Evolutionary conservation across 345 rosid genomes (phyloP), one percentile per base, ranked within the genome.

Genomic region (Gossypium ekmanianum): DNA sequence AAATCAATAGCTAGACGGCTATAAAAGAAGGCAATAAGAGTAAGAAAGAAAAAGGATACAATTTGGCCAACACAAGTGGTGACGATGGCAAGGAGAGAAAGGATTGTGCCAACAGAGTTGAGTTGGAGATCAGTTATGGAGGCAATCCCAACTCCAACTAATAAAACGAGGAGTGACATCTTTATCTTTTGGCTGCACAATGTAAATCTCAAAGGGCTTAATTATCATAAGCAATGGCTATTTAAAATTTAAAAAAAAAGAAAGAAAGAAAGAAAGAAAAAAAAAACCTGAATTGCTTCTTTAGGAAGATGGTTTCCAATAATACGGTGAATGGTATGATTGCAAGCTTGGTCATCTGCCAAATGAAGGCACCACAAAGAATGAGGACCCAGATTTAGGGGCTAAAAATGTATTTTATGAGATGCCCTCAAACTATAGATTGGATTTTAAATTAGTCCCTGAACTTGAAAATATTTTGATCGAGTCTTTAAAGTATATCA

Each of bases 11-110:
- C 16, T 13, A 3, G 56, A 51, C 7, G 7, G 2, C 7, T 14
- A 13, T 4, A 20, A 50, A 29, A 47, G 20, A 24, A 61, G 26
- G 68, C 26, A 24, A 61, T 17, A 24, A 17, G 20, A 45, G 56
- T 16, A 51, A 34, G 41, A 34, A 76, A 78, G 8, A 2, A 87
- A 57, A 10, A 87, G 88, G 89, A 84, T 93, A 95, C 99, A 75
- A 95, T 95, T 83, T 95, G 99, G 29, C 99, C 98, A 75, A 95
- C 96, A 51, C 98, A 95, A 68, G 99, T 95, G 22, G 98, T 95
- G 43, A 77, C 75, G 9, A 95, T 93, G 85, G 99, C 99, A 16
- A 95, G 92, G 44, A 84, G 81, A 22, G 99, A 93, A 57, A 95
- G 88, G 72, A 90, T 75, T 13, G 99, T 81, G 5, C 99, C 99